phyloP scores from a whole-genome alignment of 2,329 filamentous ascomycete species.

The Phialemonium atrogriseum region DNA sequence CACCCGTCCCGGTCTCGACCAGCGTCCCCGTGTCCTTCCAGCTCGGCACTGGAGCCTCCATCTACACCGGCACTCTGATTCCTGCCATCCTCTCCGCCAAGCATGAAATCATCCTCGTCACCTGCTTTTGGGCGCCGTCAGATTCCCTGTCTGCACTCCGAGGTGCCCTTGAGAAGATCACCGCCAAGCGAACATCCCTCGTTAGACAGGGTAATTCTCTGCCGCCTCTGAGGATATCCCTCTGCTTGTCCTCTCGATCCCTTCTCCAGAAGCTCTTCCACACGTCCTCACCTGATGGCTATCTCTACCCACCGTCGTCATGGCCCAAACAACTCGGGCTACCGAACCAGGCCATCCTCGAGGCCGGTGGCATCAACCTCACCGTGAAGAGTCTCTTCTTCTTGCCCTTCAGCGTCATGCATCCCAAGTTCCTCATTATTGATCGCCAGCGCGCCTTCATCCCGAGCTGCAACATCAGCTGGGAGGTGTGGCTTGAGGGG shows the following conservation, averaged over 20 bases:
- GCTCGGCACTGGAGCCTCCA: constrained; percentile 49
- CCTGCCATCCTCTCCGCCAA: constrained; percentile 53
- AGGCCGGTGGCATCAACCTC: constrained; percentile 55
- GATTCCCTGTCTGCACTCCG: constrained; percentile 49
- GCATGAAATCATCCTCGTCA: constrained; percentile 65
- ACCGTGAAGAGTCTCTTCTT: constrained; percentile 72
- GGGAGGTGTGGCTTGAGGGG: constrained; percentile 82
- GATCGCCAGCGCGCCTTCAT: constrained; percentile 60
- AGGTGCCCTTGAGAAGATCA: constrained; percentile 51
- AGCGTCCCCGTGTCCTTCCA: constrained; percentile 39
- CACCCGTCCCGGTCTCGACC: constrained; percentile 36
- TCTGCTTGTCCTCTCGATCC: constrained; percentile 70
- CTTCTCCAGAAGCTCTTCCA: constrained; percentile 69
- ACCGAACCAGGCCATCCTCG: constrained; percentile 41
- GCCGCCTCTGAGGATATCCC: constrained; percentile 48
- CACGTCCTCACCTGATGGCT: constrained; percentile 52
- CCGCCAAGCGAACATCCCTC: constrained; percentile 27
- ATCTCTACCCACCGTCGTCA: constrained; percentile 47
- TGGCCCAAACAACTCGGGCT: constrained; percentile 59
- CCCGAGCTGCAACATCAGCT: constrained; percentile 78
- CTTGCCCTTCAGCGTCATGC: constrained; percentile 76
- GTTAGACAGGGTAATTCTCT: constrained; percentile 11
- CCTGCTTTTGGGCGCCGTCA: constrained; percentile 74
- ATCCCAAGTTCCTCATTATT: constrained; percentile 73
- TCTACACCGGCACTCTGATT: constrained; percentile 46